Evolutionary conservation across 345 rosid genomes (phyloP), one percentile per base, ranked within the genome.

Genomic region (Nasturtium officinale): DNA sequence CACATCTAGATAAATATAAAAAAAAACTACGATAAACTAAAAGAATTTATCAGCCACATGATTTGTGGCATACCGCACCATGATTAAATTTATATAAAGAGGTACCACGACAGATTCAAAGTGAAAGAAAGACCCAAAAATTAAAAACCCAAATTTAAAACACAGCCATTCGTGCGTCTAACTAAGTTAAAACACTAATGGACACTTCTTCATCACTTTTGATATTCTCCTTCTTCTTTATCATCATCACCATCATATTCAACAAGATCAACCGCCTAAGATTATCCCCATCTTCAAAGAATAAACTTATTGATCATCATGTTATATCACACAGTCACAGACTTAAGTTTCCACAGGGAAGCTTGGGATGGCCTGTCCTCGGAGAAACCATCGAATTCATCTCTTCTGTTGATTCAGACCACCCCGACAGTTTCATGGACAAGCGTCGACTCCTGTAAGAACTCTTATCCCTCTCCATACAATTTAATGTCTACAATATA

Each of bases 371-470:
- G 96, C 99, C 99, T 26, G 54, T 95, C 43, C 1, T 91, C 55
- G 98, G 99, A 2, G 99, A 95, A 81, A 88, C 98, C 70, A 79
- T 95, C 15, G 96, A 95, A 68, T 95, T 91, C 86, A 21, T 95
- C 51, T 77, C 91, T 20, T 85, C 81, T 78, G 98, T 96, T 55
- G 90, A 83, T 82, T 83, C 98, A 0, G 93, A 91, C 84, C 86
- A 80, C 53, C 99, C 99, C 0, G 98, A 95, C 76, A 81, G 81
- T 75, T 95, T 95, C 89, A 81, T 95, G 87, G 85, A 91, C 72
- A 85, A 86, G 67, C 99, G 98, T 43, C 87, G 96, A 57, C 80
- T 61, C 77, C 16, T 72, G 96, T 91, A 83, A 75, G 82, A 80
- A 43, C 26, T 29, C 17, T 33, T 46, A 5, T 33, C 29, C 37